A percentile compares a stretch with the other conserved stretches of the same genome.
Evolutionary conservation across 768 basidiomycete species (phyloP).

Genomic region (Lactarius tabidus): DNA sequence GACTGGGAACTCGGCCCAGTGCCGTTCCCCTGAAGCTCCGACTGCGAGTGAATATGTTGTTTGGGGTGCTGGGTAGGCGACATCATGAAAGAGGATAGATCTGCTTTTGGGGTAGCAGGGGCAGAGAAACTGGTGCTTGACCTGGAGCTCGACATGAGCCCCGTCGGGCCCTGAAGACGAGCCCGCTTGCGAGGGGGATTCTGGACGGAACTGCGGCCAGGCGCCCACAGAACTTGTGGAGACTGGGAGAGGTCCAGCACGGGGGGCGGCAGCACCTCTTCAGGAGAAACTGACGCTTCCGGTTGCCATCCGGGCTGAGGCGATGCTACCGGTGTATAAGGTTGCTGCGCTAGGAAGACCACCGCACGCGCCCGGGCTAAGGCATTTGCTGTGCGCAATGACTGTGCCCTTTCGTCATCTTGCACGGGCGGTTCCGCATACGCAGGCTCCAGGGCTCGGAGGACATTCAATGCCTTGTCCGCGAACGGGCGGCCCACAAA

Average conservation of each 20-base stretch:
- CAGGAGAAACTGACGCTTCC: constrained; percentile 12
- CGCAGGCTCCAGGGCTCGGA: constrained; percentile 68
- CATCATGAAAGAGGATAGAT: constrained; percentile 18
- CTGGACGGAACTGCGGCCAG: constrained; percentile 11
- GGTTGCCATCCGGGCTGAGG: constrained; percentile 17
- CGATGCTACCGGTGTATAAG: constrained; percentile 40
- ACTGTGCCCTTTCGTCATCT: constrained; percentile 45
- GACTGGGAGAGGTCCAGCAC: constrained; percentile 15
- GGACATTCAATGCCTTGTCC: constrained; percentile 69
- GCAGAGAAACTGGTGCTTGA: constrained; percentile 21
- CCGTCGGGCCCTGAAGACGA: constrained; percentile 17
- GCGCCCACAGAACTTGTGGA: constrained; percentile 17
- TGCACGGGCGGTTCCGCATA: constrained; percentile 60
- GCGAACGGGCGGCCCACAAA: constrained; percentile 62
- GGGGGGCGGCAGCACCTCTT: constrained; percentile 15
- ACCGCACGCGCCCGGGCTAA: constrained; percentile 69
- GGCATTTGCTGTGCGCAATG: constrained; percentile 64
- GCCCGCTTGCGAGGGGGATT: constrained; percentile 19
- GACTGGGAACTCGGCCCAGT: constrained; percentile 12
- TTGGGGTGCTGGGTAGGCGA: constrained; percentile 17
- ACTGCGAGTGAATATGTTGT: constrained; percentile 12
- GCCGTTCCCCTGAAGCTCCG: constrained; percentile 11
- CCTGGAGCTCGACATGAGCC: constrained; percentile 17
- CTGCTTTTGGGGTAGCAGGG: constrained; percentile 19
- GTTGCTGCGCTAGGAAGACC: constrained; percentile 48